These are phyloP conservation scores for Starmerella kuoi DNA, from an alignment of 805 yeast genomes.

Conservation along the genomic window DNA sequence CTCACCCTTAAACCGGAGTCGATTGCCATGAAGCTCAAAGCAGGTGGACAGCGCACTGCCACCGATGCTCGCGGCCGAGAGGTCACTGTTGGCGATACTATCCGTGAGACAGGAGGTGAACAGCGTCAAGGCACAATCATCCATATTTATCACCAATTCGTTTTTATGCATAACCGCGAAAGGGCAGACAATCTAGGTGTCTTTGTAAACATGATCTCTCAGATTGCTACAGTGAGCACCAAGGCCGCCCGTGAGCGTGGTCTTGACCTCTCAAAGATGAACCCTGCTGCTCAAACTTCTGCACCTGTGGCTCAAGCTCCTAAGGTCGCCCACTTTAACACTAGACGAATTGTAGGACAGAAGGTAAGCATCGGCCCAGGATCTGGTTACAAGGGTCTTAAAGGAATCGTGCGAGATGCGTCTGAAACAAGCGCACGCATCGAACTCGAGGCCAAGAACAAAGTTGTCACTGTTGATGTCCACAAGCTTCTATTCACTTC, in stretches of 20 bases:
- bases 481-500: slow-evolving; percentile 62
- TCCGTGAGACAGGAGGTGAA: slow-evolving; percentile 73
- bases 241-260: slow-evolving; percentile 58
- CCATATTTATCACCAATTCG: slow-evolving; percentile 68
- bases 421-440: slow-evolving; percentile 85
- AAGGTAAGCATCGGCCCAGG: slow-evolving; percentile 78
- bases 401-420: slow-evolving; percentile 87
- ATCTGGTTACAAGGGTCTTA: slow-evolving; percentile 84
- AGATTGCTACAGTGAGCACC: slow-evolving; percentile 72
- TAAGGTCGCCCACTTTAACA: slow-evolving; percentile 19
- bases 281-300: slow-evolving; percentile 42
- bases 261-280: slow-evolving; percentile 73
- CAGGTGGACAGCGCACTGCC: slow-evolving; percentile 57
- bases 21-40: slow-evolving; percentile 59
- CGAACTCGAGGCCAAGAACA: slow-evolving; percentile 85
- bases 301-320: slow-evolving; percentile 42
- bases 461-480: slow-evolving; percentile 74
- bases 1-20: slow-evolving; percentile 63
- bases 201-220: slow-evolving; percentile 63
- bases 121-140: slow-evolving; percentile 78
- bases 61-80: slow-evolving; percentile 79
- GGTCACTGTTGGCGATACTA: slow-evolving; percentile 80
- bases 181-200: slow-evolving; percentile 81
- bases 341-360: slow-evolving; percentile 49
- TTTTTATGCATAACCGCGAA: slow-evolving; percentile 72